phyloP scores from a whole-genome alignment of 257 asterid genomes.

The Solanum medicagineum region DNA sequence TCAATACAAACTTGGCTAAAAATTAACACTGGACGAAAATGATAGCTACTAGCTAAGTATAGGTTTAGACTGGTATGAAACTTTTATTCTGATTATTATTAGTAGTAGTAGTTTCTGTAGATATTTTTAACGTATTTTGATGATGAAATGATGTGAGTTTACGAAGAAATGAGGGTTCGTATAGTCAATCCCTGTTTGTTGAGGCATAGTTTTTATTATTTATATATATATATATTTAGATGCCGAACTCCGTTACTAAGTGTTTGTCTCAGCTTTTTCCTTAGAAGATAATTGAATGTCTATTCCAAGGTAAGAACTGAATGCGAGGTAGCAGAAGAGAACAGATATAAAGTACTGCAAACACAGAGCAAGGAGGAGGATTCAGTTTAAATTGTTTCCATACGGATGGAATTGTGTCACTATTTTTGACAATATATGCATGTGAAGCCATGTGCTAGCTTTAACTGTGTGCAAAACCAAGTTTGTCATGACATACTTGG shows the following conservation, averaged over 20 bases:
- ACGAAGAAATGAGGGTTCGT: no score
- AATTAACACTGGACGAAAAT: neutral
- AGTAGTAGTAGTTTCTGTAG: no score
- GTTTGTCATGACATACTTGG: slow-evolving; percentile 12
- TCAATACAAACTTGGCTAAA: neutral
- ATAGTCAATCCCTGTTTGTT: neutral
- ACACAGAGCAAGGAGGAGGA: neutral
- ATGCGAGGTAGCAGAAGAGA: neutral
- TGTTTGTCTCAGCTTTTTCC: no score
- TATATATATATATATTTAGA: no score
- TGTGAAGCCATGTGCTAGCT: slow-evolving; percentile 21
- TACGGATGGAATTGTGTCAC: neutral
- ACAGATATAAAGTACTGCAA: neutral
- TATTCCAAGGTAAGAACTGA: neutral
- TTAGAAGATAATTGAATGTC: neutral
- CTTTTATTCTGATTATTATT: neutral
- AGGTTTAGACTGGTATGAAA: no score
- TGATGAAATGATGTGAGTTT: neutral
- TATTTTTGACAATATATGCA: slow-evolving; percentile 5
- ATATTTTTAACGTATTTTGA: no score
- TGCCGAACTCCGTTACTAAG: no score
- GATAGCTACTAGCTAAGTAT: neutral
- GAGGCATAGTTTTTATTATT: no score
- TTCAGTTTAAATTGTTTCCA: neutral
- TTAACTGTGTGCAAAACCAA: slow-evolving; percentile 1